A percentile compares a stretch with the other conserved stretches of the same genome.
These are phyloP conservation scores for Gracilaria vermiculophylla DNA, from an alignment of 23 red algal species.

Conservation along the genomic window DNA sequence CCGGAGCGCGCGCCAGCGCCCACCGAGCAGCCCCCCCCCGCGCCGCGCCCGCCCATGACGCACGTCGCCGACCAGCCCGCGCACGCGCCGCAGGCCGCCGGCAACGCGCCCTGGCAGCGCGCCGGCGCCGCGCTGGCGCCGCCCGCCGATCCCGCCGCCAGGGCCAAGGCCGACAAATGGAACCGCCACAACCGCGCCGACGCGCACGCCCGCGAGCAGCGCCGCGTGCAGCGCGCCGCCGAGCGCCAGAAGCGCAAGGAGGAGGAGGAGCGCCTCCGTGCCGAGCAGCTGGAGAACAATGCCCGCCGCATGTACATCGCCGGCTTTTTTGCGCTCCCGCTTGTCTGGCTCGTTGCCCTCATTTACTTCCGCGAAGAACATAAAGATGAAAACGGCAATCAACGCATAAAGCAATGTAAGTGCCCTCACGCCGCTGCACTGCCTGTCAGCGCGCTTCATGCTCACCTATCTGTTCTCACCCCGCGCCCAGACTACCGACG, in stretches of 20 bases:
- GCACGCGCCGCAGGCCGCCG: slow-evolving; percentile 1
- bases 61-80: neutral
- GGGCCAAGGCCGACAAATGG: slow-evolving; percentile 23
- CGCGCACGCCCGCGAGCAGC: neutral
- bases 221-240: neutral
- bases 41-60: too few species aligned
- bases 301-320: slow-evolving; percentile 43
- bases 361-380: slow-evolving; percentile 58
- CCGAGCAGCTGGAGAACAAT: slow-evolving; percentile 25
- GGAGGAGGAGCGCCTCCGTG: slow-evolving; percentile 5
- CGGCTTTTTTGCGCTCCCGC: slow-evolving; percentile 53
- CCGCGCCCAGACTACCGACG: slow-evolving; percentile 22
- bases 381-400: slow-evolving; percentile 30
- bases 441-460: neutral
- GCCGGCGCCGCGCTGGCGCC: neutral
- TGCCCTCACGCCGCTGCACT: neutral
- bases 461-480: neutral
- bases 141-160: neutral
- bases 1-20: too few species aligned
- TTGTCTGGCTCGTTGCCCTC: slow-evolving; percentile 43
- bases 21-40: too few species aligned
- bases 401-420: slow-evolving; percentile 61
- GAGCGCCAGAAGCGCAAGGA: neutral
- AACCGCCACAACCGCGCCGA: neutral
- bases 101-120: slow-evolving; percentile 37